Conservation (phyloP, 352 stramenopile genomes). For the Globisporangium alternatum region DNA sequence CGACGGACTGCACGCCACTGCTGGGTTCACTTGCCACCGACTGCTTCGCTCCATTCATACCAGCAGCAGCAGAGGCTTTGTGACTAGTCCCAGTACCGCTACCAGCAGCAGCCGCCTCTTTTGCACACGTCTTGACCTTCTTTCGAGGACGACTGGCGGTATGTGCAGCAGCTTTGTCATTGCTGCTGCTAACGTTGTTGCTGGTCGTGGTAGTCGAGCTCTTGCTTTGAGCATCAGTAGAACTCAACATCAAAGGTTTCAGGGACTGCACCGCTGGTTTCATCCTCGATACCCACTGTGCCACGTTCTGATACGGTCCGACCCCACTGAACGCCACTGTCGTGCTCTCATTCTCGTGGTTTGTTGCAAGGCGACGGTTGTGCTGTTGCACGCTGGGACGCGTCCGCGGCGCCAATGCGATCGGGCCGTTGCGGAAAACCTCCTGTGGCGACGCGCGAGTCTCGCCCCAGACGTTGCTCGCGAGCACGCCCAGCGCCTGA, state of each 20-base stretch:
- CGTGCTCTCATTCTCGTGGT: too few relatives aligned
- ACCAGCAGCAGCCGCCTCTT: background rate
- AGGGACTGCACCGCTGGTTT: too few relatives aligned
- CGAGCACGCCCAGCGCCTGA: conserved; percentile 1
- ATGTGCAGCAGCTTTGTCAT: too few relatives aligned
- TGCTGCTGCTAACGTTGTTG: too few relatives aligned
- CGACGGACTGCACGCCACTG: background rate
- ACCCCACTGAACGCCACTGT: too few relatives aligned
- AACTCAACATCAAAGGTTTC: too few relatives aligned
- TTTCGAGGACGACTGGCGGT: background rate
- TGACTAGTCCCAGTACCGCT: background rate
- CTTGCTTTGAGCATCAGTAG: too few relatives aligned
- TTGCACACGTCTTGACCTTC: background rate
- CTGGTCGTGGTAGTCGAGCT: too few relatives aligned
- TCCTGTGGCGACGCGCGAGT: background rate
- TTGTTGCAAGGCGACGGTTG: background rate
- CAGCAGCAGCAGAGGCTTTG: background rate
- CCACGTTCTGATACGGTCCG: too few relatives aligned
- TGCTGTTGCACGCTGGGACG: background rate
- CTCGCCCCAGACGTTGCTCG: conserved; percentile 14
- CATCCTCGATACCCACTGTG: too few relatives aligned
- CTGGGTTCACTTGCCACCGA: background rate
- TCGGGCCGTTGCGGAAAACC: background rate
- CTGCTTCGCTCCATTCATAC: background rate
- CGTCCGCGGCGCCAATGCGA: background rate